Evolutionary conservation across 768 basidiomycete species (phyloP).

Genomic region (Pisolithus microcarpus): DNA sequence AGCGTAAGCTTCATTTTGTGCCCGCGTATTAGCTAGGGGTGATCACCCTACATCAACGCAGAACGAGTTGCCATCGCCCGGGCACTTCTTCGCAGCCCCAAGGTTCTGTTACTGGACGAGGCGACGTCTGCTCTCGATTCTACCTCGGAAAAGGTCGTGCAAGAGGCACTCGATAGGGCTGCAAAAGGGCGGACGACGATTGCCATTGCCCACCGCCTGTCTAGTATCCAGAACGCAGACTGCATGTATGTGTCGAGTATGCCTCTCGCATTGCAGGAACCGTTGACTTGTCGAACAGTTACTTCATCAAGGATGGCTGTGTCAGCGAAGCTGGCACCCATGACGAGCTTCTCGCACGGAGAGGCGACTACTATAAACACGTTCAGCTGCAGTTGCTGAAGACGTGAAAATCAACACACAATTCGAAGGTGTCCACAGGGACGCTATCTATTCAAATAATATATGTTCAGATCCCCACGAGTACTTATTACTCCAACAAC

Average conservation of each 20-base stretch:
- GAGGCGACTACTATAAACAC: conserved; percentile 75
- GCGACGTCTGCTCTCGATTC: conserved; percentile 90
- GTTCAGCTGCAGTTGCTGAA: conserved; percentile 80
- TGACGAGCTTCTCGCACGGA: conserved; percentile 62
- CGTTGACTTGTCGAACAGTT: conserved; percentile 35
- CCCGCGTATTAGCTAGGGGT: not conserved
- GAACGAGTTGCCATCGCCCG: conserved; percentile 80
- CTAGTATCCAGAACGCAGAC: conserved; percentile 89
- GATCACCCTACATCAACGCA: conserved; percentile 15
- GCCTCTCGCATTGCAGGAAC: not conserved
- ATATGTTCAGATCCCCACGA: no score
- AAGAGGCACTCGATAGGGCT: conserved; percentile 87
- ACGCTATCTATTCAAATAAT: no score
- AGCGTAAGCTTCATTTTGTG: conserved; percentile 44
- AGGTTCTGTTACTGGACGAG: conserved; percentile 82
- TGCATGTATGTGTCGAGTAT: conserved; percentile 53
- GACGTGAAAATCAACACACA: conserved; percentile 31
- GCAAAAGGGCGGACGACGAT: conserved; percentile 90
- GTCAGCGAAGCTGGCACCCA: conserved; percentile 87
- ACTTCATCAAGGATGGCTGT: conserved; percentile 82
- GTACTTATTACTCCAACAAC: no score
- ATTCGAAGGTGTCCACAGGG: no score
- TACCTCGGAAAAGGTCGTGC: conserved; percentile 90
- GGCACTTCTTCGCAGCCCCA: conserved; percentile 85
- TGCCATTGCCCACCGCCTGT: conserved; percentile 90